These are phyloP conservation scores for Trypanosoma scelopori DNA, from an alignment of 208 protist genomes.

Conservation along the genomic window DNA sequence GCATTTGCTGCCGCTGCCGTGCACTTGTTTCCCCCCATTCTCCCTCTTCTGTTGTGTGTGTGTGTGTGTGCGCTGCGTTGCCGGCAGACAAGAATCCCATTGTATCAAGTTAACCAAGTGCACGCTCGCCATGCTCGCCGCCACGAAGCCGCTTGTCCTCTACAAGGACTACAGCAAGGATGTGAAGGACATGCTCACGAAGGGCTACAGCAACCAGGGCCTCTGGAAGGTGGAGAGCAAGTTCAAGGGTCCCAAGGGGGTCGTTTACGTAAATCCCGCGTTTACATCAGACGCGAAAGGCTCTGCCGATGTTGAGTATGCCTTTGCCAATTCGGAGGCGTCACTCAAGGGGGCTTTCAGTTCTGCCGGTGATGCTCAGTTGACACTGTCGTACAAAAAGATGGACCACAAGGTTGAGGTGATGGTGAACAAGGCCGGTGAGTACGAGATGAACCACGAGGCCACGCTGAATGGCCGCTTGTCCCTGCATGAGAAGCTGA, in stretches of 20 bases:
- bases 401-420: slow-evolving; percentile 64
- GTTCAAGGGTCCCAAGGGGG: slow-evolving; percentile 62
- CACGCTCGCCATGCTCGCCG: slow-evolving; percentile 12
- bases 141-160: slow-evolving; percentile 16
- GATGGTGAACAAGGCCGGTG: slow-evolving; percentile 6
- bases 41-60: slow-evolving; percentile 8
- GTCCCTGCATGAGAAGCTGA: slow-evolving; percentile 70
- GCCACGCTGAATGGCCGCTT: slow-evolving; percentile 38
- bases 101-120: neutral
- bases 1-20: slow-evolving; percentile 1
- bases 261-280: slow-evolving; percentile 62
- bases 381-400: slow-evolving; percentile 36
- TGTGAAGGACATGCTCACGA: slow-evolving; percentile 72
- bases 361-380: slow-evolving; percentile 40
- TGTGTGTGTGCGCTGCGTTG: neutral
- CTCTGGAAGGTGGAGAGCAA: slow-evolving; percentile 81
- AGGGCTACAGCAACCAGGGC: slow-evolving; percentile 49
- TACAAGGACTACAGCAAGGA: slow-evolving; percentile 88
- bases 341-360: slow-evolving; percentile 50
- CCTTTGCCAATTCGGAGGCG: slow-evolving; percentile 32
- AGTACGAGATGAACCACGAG: slow-evolving; percentile 52
- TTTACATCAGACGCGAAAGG: slow-evolving; percentile 32
- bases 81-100: neutral
- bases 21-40: slow-evolving; percentile 4
- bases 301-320: slow-evolving; percentile 64